Base-by-base conservation (phyloP, 345 rosid genomes). In the Garcia nutans region DNA sequence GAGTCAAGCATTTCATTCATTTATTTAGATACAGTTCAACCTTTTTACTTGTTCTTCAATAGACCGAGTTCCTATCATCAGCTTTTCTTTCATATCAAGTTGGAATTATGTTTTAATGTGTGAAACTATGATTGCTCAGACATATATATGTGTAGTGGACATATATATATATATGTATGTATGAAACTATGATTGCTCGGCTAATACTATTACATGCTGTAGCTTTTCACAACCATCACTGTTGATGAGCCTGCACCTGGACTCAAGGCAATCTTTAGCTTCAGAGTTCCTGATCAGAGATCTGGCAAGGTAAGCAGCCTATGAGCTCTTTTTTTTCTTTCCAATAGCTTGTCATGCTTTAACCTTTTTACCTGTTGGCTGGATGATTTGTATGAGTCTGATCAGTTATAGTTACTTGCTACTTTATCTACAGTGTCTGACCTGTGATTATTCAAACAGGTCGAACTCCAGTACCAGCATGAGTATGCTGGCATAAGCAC, bases 161-260 rank as follows among this genome's bases (percentile, higher is more conserved):
- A 0, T 13, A 12, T 52, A 31, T n/a, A 5, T 57, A 0, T 19
- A 5, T 37, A 58, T 44, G 20, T 63, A 76, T 17, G 33, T 67
- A n/a, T 44, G 71, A 33, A 55, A 1, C 16, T 45, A 69, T 61
- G 44, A 55, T 37, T 58, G 7, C 52, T 66, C 54, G 37, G 31
- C 60, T 61, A 12, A 59, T 59, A 11, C 58, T 19, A 50, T 70
- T 73, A 2, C 69, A 19, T 67, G 72, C 19, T 82, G 83, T 78
- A 96, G 99, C 85, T 96, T 73, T 74, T 89, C 57, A 87, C 99
- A 41, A 93, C 99, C 75, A 65, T 96, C 71, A 93, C 98, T 5
- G 22, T 87, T n/a, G 93, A 96, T 69, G 99, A 96, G 80, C 89
- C 89, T 78, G 86, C 98, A 33, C 99, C 96, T 47, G 98, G 99